Conservation (phyloP, 2,329 filamentous ascomycete species). For the Stylonectria norvegica region DNA sequence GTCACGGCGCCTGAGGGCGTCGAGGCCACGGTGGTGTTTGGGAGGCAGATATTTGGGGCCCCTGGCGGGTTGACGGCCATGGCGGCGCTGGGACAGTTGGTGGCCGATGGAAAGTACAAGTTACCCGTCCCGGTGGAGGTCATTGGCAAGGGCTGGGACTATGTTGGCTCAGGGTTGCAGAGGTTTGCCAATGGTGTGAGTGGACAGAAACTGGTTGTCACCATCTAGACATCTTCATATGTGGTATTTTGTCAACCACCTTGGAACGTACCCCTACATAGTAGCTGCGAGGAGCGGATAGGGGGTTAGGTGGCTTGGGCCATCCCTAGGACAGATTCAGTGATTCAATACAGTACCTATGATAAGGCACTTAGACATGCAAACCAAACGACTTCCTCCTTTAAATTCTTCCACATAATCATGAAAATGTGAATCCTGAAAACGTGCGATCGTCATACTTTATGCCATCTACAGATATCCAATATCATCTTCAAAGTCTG, state of each 20-base stretch:
- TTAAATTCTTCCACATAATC: no score
- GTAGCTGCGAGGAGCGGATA: no score
- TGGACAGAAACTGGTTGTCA: conserved; percentile 19
- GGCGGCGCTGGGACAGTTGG: conserved; percentile 7
- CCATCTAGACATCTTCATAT: conserved; percentile 5
- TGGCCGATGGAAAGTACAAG: conserved; percentile 12
- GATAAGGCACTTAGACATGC: no score
- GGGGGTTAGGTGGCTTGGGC: no score
- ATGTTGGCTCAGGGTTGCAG: conserved; percentile 8
- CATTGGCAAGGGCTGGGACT: conserved; percentile 15
- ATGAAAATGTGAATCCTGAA: no score
- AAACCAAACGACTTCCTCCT: no score
- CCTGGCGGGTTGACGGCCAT: conserved; percentile 15
- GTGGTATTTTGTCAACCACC: neutral
- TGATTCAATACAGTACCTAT: no score
- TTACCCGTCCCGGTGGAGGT: conserved; percentile 12
- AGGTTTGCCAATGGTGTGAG: conserved; percentile 13
- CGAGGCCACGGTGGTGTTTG: conserved; percentile 10
- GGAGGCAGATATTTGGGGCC: conserved; percentile 12
- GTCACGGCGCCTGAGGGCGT: conserved; percentile 10
- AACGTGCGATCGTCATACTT: no score
- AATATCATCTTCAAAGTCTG: no score
- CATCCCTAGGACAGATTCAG: no score
- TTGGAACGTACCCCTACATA: neutral
- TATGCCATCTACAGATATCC: no score